Conservation (phyloP, 768 basidiomycete genomes). For the Mycena crocata region DNA sequence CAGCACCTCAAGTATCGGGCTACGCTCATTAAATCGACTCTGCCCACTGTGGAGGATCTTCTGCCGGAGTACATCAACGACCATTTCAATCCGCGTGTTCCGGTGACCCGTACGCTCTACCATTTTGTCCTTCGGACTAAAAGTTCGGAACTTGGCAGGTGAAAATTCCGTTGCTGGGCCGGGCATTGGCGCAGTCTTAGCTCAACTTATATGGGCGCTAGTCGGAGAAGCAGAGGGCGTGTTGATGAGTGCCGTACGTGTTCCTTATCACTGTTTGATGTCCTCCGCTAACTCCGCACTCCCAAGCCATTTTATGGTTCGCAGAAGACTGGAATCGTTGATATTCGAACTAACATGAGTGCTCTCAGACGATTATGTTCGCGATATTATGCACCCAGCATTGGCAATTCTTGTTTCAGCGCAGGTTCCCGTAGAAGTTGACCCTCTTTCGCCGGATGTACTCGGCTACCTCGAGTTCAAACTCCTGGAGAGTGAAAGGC, state of each 20-base stretch:
- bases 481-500: conserved; percentile 26
- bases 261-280: too few species aligned
- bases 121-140: not conserved
- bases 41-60: conserved; percentile 31
- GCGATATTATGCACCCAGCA: conserved; percentile 27
- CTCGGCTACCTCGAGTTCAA: conserved; percentile 36
- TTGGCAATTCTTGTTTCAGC: conserved; percentile 14
- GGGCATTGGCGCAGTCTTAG: conserved; percentile 27
- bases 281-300: not conserved
- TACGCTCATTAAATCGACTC: conserved; percentile 18
- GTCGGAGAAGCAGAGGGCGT: conserved; percentile 25
- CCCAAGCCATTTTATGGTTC: conserved; percentile 24
- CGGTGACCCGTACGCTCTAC: conserved; percentile 22
- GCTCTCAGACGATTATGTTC: conserved; percentile 29
- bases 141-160: not conserved
- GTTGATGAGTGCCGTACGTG: conserved; percentile 26
- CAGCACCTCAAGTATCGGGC: conserved; percentile 27
- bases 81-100: conserved; percentile 25
- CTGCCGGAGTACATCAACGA: conserved; percentile 32
- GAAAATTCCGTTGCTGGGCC: conserved; percentile 29
- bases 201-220: conserved; percentile 29
- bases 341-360: not conserved
- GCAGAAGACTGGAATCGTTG: not conserved
- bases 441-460: conserved; percentile 31
- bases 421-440: conserved; percentile 8